Percentiles rank a stretch among this genome's conserved stretches.
Evolutionary conservation across 208 protist species (phyloP).

Genomic region (Tetramitus jugosus): DNA sequence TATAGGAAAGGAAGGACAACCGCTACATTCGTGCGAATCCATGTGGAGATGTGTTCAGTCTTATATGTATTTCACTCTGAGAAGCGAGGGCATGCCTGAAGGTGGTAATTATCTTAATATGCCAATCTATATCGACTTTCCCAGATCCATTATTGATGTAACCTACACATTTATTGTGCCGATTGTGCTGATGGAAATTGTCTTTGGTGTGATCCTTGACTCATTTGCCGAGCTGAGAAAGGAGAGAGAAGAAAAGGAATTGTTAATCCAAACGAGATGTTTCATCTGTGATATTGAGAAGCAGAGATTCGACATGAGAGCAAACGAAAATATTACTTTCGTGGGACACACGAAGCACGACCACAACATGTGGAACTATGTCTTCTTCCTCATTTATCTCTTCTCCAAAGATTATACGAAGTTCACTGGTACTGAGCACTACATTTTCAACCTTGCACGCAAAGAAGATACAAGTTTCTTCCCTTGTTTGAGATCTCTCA

Average conservation of each 20-base stretch:
- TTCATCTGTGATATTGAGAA: slow-evolving; percentile 79
- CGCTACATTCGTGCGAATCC: too few species aligned
- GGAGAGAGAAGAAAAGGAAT: slow-evolving; percentile 59
- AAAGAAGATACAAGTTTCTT: slow-evolving; percentile 50
- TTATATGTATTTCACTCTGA: too few species aligned
- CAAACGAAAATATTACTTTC: slow-evolving; percentile 34
- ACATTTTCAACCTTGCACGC: slow-evolving; percentile 38
- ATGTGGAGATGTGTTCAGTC: too few species aligned
- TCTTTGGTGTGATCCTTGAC: slow-evolving; percentile 89
- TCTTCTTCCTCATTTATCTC: slow-evolving; percentile 43
- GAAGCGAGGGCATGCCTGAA: too few species aligned
- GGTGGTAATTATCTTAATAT: too few species aligned
- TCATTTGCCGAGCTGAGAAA: slow-evolving; percentile 76
- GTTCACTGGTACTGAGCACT: slow-evolving; percentile 56
- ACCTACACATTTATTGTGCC: slow-evolving; percentile 80
- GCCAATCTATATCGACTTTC: too few species aligned
- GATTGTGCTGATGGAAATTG: slow-evolving; percentile 81
- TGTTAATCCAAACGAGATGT: slow-evolving; percentile 69
- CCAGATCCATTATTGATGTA: slow-evolving; percentile 56
- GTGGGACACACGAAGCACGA: slow-evolving; percentile 45
- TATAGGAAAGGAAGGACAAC: too few species aligned
- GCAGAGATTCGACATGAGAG: slow-evolving; percentile 59
- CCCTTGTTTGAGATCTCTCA: slow-evolving; percentile 41
- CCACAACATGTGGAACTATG: slow-evolving; percentile 56
- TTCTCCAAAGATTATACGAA: slow-evolving; percentile 41